A percentile compares a stretch with the other conserved stretches of the same genome.
Evolutionary conservation across 345 rosid genomes (phyloP).

Genomic region (Hypericum perforatum): DNA sequence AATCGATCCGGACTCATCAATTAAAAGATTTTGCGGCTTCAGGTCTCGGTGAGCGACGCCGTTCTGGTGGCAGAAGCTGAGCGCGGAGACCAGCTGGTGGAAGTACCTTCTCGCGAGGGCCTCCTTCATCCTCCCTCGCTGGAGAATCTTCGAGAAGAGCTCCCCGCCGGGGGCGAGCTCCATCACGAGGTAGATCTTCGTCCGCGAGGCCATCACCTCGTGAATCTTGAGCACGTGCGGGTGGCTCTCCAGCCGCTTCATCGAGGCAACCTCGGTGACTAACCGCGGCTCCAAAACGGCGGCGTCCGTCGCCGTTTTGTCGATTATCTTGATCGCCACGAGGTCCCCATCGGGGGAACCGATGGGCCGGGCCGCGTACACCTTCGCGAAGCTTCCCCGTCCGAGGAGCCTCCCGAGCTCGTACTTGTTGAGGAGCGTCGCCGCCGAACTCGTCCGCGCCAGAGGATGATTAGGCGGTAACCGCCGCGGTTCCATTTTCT

Average conservation of each 20-base stretch:
- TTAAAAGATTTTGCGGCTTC: constrained; percentile 77
- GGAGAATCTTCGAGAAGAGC: constrained; percentile 36
- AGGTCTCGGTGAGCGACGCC: constrained; percentile 85
- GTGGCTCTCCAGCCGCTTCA: constrained; percentile 69
- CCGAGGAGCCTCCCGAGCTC: constrained; percentile 53
- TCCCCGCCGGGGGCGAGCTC: constrained; percentile 80
- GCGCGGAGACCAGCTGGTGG: constrained; percentile 78
- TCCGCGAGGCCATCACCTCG: constrained; percentile 79
- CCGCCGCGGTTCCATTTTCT: constrained; percentile 9
- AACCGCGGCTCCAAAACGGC: constrained; percentile 48
- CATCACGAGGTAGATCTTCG: constrained; percentile 72
- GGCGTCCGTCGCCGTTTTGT: constrained; percentile 37
- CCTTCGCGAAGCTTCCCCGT: constrained; percentile 66
- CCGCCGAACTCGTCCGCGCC: constrained; percentile 4
- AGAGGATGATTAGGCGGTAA: not conserved
- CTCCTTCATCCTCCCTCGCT: constrained; percentile 41
- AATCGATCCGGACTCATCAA: constrained; percentile 50
- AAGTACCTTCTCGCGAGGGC: constrained; percentile 50
- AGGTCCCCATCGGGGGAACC: constrained; percentile 12
- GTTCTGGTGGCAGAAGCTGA: constrained; percentile 63
- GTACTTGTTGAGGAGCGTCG: constrained; percentile 52
- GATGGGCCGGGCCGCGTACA: constrained; percentile 49
- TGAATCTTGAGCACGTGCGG: constrained; percentile 68
- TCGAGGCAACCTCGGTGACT: constrained; percentile 65
- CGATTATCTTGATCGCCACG: constrained; percentile 64